These are phyloP conservation scores for Domatiomyces catenatus DNA, from an alignment of 2,329 filamentous ascomycete genomes.

Conservation along the genomic window DNA sequence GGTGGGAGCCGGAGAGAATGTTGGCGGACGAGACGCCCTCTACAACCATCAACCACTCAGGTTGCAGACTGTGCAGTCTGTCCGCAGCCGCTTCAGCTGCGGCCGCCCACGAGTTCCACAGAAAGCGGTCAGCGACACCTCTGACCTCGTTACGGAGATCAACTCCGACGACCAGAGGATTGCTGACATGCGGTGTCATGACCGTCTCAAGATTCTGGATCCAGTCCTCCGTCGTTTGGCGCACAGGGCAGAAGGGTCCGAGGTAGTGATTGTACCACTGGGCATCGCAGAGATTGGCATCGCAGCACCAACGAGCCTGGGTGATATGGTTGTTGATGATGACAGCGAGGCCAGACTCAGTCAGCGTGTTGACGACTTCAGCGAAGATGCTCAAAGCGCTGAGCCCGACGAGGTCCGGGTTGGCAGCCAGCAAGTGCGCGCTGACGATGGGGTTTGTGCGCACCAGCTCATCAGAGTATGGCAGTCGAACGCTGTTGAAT, in stretches of 20 bases:
- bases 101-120: slow-evolving; percentile 48
- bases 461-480: slow-evolving; percentile 56
- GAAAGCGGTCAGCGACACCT: slow-evolving; percentile 53
- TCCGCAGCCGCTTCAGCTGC: slow-evolving; percentile 51
- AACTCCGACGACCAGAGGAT: slow-evolving; percentile 48
- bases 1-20: slow-evolving; percentile 42
- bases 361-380: slow-evolving; percentile 44
- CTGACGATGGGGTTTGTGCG: slow-evolving; percentile 42
- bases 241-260: slow-evolving; percentile 43
- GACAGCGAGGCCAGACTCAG: slow-evolving; percentile 47
- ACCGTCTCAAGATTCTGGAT: slow-evolving; percentile 51
- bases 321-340: slow-evolving; percentile 60
- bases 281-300: slow-evolving; percentile 51
- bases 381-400: slow-evolving; percentile 47
- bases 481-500: slow-evolving; percentile 56
- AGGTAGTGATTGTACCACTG: slow-evolving; percentile 53
- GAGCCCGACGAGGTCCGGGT: slow-evolving; percentile 42
- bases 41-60: slow-evolving; percentile 51
- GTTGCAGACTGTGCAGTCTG: slow-evolving; percentile 42
- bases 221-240: slow-evolving; percentile 49
- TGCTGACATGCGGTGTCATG: slow-evolving; percentile 43
- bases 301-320: slow-evolving; percentile 53
- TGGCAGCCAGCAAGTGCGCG: slow-evolving; percentile 38
- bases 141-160: slow-evolving; percentile 56
- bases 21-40: slow-evolving; percentile 54